These are phyloP conservation scores for Aspergillus latus DNA, from an alignment of 2,329 filamentous ascomycete species.

Conservation along the genomic window DNA sequence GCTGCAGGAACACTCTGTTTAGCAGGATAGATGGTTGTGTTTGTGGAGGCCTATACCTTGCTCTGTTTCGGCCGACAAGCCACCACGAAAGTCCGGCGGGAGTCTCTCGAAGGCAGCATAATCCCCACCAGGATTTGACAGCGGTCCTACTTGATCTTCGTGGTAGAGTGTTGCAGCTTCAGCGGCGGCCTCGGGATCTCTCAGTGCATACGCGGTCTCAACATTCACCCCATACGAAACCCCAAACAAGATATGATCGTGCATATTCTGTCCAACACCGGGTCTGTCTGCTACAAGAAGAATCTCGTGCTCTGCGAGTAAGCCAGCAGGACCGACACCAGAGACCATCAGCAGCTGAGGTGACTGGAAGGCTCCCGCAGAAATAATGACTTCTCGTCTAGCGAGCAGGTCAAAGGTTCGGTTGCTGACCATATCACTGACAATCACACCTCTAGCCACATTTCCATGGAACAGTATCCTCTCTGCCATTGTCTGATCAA, in stretches of 20 bases:
- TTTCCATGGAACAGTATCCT: neutral
- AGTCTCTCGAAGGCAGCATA: neutral
- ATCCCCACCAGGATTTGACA: neutral
- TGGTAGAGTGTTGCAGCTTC: neutral
- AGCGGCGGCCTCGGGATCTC: constrained; percentile 17
- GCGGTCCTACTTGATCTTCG: neutral
- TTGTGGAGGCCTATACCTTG: neutral
- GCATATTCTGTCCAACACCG: constrained; percentile 47
- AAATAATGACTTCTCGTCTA: constrained; percentile 49
- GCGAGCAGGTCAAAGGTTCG: neutral
- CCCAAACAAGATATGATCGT: constrained; percentile 31
- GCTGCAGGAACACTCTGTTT: neutral
- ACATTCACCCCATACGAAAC: constrained; percentile 27
- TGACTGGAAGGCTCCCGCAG: constrained; percentile 55
- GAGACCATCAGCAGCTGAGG: constrained; percentile 44
- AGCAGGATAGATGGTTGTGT: no score
- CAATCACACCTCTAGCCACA: neutral
- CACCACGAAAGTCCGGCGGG: neutral
- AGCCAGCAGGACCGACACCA: constrained; percentile 46
- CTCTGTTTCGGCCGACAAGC: no score
- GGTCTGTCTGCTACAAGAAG: constrained; percentile 46
- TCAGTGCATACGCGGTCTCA: constrained; percentile 18
- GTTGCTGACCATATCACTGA: neutral
- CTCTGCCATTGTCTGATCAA: neutral
- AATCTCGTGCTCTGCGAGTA: constrained; percentile 44